Conservation (phyloP, 495 filamentous ascomycete species). For the Penicillium coffeae region DNA sequence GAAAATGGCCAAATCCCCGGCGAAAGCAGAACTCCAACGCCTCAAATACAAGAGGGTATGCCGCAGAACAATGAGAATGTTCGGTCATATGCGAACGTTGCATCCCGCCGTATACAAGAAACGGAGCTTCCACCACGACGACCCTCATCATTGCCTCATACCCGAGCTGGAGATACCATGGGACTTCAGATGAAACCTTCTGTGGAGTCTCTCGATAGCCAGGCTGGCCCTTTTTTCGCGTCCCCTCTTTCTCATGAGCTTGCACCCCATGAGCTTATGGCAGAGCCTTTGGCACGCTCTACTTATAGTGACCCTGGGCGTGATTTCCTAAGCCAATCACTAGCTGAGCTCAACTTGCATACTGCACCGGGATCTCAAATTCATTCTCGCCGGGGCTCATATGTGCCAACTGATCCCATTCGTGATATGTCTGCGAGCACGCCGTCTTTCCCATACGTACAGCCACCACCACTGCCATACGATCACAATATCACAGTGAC, state of each 20-base stretch:
- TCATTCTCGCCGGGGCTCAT: constrained; percentile 26
- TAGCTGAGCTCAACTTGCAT: constrained; percentile 20
- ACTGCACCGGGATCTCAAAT: constrained; percentile 22
- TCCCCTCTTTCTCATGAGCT: constrained; percentile 32
- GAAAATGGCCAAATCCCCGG: constrained; percentile 19
- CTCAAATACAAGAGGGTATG: background rate
- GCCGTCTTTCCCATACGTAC: constrained; percentile 15
- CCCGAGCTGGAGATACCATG: constrained; percentile 12
- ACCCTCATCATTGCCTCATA: constrained; percentile 22
- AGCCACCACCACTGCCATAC: constrained; percentile 23
- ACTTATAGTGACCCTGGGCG: constrained; percentile 38
- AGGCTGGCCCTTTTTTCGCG: constrained; percentile 23
- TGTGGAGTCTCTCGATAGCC: constrained; percentile 29
- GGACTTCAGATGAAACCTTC: constrained; percentile 32
- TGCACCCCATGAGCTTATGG: constrained; percentile 23
- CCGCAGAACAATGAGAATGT: constrained; percentile 20
- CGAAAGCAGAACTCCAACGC: constrained; percentile 4
- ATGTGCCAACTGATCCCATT: constrained; percentile 13
- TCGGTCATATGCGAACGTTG: constrained; percentile 28
- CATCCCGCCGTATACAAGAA: constrained; percentile 20
- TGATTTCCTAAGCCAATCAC: constrained; percentile 10
- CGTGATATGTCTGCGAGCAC: constrained; percentile 17
- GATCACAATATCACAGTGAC: constrained; percentile 29
- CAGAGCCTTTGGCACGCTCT: constrained; percentile 26
- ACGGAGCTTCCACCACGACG: constrained; percentile 14